These are phyloP conservation scores for Yamadazyma blattariae DNA, from an alignment of 1,139 yeast genomes.

Conservation along the genomic window DNA sequence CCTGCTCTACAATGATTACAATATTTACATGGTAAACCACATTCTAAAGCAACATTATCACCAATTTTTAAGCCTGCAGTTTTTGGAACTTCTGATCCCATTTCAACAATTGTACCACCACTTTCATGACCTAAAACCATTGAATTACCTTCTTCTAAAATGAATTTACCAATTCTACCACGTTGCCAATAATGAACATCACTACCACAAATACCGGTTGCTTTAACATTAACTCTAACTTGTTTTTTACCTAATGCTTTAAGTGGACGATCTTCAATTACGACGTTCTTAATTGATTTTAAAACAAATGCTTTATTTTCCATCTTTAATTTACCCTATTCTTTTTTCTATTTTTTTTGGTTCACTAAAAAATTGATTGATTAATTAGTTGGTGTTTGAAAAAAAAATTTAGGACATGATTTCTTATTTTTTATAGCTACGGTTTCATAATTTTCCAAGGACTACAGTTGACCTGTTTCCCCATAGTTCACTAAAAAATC, in stretches of 20 bases:
- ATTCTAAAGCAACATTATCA: slow-evolving; percentile 77
- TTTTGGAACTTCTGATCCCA: slow-evolving; percentile 56
- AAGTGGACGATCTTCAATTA: slow-evolving; percentile 58
- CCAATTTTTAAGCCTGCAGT: slow-evolving; percentile 54
- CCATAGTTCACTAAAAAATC: too few species aligned
- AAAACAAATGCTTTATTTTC: slow-evolving; percentile 63
- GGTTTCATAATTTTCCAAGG: too few species aligned
- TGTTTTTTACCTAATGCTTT: slow-evolving; percentile 20
- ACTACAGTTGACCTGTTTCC: too few species aligned
- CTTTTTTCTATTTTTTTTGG: too few species aligned
- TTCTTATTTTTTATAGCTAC: slow-evolving; percentile 1
- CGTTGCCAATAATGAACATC: slow-evolving; percentile 82
- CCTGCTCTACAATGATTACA: slow-evolving; percentile 76
- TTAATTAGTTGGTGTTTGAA: too few species aligned
- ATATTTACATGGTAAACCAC: slow-evolving; percentile 71
- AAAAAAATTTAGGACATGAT: too few species aligned
- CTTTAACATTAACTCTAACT: slow-evolving; percentile 13
- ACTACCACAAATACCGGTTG: slow-evolving; percentile 85
- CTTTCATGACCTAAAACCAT: slow-evolving; percentile 80
- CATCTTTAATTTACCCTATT: too few species aligned
- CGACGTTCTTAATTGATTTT: slow-evolving; percentile 53
- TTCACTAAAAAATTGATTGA: too few species aligned
- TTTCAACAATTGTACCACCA: slow-evolving; percentile 65
- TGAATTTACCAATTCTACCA: slow-evolving; percentile 74
- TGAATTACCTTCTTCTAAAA: slow-evolving; percentile 48